A percentile compares a stretch with the other conserved stretches of the same genome.
phyloP scores from a whole-genome alignment of 805 yeast species.

The Cyberlindnera maritima region DNA sequence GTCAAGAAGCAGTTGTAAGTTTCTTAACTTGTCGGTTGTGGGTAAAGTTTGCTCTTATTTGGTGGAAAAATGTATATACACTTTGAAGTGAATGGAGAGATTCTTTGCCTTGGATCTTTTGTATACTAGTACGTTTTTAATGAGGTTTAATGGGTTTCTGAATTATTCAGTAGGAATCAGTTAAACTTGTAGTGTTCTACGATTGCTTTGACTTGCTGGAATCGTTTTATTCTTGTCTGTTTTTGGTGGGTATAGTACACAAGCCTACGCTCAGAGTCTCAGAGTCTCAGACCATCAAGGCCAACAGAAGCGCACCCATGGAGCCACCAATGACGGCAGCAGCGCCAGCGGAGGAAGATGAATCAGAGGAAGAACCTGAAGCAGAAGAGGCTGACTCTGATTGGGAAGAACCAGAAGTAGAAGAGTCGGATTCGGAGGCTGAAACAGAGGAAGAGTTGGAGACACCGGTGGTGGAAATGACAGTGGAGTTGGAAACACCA shows the following conservation, averaged over 20 bases:
- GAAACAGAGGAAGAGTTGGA: slow-evolving; percentile 3
- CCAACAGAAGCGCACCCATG: slow-evolving; percentile 15
- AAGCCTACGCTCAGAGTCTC: too few species aligned
- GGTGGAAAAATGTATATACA: slow-evolving; percentile 6
- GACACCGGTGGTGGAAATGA: slow-evolving; percentile 15
- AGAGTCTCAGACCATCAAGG: slow-evolving; percentile 11
- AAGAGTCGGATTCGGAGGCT: slow-evolving; percentile 3
- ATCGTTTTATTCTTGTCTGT: too few species aligned
- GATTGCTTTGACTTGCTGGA: too few species aligned
- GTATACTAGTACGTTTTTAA: slow-evolving; percentile 4
- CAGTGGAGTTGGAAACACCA: neutral
- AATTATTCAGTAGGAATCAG: neutral
- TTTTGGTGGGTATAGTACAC: too few species aligned
- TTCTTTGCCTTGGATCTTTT: slow-evolving; percentile 6
- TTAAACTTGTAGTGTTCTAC: neutral
- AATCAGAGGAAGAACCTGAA: neutral
- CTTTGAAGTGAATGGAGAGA: slow-evolving; percentile 14
- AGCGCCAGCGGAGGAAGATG: slow-evolving; percentile 7
- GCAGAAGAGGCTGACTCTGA: too few species aligned
- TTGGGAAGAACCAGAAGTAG: too few species aligned
- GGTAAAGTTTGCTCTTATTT: slow-evolving; percentile 6
- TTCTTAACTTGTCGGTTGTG: slow-evolving; percentile 6
- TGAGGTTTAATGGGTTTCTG: slow-evolving; percentile 4
- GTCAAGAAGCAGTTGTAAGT: slow-evolving; percentile 50
- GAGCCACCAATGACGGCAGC: slow-evolving; percentile 17